Percentiles rank a stretch among this genome's conserved stretches.
phyloP scores from a whole-genome alignment of 129 eudicot species.

The Pseudognaphalium luteoalbum region DNA sequence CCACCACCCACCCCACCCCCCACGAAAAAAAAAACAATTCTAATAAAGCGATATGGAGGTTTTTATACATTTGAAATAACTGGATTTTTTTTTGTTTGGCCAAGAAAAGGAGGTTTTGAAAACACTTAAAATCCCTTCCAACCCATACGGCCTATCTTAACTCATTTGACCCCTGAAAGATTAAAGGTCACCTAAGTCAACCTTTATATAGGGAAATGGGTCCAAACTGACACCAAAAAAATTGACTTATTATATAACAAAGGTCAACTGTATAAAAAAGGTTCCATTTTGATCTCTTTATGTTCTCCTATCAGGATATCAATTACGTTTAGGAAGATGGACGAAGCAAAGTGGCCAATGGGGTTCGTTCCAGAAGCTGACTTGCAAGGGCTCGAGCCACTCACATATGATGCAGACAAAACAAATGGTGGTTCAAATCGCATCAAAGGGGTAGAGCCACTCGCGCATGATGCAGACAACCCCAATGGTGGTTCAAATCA shows the following conservation, averaged over 20 bases:
- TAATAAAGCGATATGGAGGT: neutral
- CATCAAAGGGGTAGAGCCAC: conserved; percentile 22
- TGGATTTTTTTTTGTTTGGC: neutral
- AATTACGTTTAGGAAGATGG: conserved; percentile 95
- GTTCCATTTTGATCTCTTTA: conserved; percentile 15
- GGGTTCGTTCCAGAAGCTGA: conserved; percentile 75
- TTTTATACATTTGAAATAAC: neutral
- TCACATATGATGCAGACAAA: conserved; percentile 47
- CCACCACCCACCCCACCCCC: too few relatives aligned
- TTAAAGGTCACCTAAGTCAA: neutral
- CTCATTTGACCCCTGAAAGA: neutral
- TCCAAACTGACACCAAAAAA: neutral
- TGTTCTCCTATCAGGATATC: conserved; percentile 62
- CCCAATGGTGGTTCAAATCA: conserved; percentile 13
- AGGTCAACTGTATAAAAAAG: conserved; percentile 1
- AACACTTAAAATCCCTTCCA: neutral
- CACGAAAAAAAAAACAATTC: too few relatives aligned
- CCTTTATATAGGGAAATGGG: neutral
- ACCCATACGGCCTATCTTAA: neutral
- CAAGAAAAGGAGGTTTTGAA: too few relatives aligned
- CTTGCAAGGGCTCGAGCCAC: conserved; percentile 77
- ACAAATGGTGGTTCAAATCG: conserved; percentile 26
- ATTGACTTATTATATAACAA: neutral
- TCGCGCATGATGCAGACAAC: neutral
- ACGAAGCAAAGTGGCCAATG: conserved; percentile 69